Conservation (phyloP, 805 yeast species). For the Zygoascus flipseniorum region DNA sequence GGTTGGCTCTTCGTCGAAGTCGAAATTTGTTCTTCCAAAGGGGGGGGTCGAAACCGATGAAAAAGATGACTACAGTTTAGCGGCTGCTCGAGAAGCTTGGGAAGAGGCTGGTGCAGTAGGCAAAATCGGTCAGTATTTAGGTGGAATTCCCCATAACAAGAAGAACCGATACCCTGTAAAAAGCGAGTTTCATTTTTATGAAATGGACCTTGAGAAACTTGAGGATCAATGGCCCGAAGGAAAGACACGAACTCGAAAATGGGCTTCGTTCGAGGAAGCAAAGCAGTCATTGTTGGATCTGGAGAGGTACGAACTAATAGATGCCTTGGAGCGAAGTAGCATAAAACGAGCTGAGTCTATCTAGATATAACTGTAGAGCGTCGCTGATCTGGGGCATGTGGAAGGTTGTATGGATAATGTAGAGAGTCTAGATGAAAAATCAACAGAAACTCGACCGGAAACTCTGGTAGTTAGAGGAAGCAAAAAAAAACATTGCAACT, state of each 20-base stretch:
- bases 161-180: slow-evolving; percentile 46
- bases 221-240: slow-evolving; percentile 71
- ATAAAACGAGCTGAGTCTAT: too few species aligned
- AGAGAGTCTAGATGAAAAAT: too few species aligned
- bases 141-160: slow-evolving; percentile 53
- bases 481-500: too few species aligned
- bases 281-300: slow-evolving; percentile 23
- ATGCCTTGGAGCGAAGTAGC: slow-evolving; percentile 20
- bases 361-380: too few species aligned
- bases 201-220: slow-evolving; percentile 53
- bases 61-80: slow-evolving; percentile 30
- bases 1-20: slow-evolving; percentile 63
- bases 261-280: slow-evolving; percentile 45
- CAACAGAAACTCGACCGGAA: too few species aligned
- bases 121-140: slow-evolving; percentile 44
- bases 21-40: slow-evolving; percentile 85
- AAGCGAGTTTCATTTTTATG: slow-evolving; percentile 83
- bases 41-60: slow-evolving; percentile 92
- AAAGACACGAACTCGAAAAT: slow-evolving; percentile 50
- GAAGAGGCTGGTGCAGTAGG: slow-evolving; percentile 94
- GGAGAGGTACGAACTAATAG: slow-evolving; percentile 25
- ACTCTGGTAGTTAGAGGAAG: too few species aligned
- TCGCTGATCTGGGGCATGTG: too few species aligned
- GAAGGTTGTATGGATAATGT: too few species aligned
- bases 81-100: slow-evolving; percentile 91